These are phyloP conservation scores for Basidiobolus heterosporus DNA, from an alignment of 371 early-diverging fungal species.

Conservation along the genomic window DNA sequence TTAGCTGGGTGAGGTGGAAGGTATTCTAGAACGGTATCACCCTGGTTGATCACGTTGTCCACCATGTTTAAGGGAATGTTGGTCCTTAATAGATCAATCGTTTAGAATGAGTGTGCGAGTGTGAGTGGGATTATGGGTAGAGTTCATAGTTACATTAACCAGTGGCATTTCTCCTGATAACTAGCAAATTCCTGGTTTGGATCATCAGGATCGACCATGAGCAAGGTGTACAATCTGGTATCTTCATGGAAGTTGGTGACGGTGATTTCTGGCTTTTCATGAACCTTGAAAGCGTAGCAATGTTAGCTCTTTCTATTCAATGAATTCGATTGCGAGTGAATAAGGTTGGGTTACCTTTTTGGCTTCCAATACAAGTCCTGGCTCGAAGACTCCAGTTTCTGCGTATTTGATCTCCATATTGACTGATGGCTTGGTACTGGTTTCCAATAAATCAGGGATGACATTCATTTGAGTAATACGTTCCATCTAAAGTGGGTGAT, in stretches of 20 bases:
- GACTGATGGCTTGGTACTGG: constrained; percentile 24
- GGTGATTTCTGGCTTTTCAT: constrained; percentile 31
- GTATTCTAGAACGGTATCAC: constrained; percentile 43
- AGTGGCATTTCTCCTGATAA: constrained; percentile 50
- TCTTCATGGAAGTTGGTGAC: constrained; percentile 50
- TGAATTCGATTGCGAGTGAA: not conserved
- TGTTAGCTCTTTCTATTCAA: too few relatives aligned
- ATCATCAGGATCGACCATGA: constrained; percentile 56
- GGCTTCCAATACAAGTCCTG: constrained; percentile 25
- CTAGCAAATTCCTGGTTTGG: constrained; percentile 36
- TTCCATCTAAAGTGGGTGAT: constrained; percentile 22
- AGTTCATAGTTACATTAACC: constrained; percentile 26
- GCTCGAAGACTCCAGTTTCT: constrained; percentile 35
- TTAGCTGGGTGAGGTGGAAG: constrained; percentile 68
- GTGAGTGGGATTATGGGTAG: not conserved
- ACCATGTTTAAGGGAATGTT: constrained; percentile 46
- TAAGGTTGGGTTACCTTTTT: not conserved
- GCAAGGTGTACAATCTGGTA: constrained; percentile 44
- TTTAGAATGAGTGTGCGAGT: too few relatives aligned
- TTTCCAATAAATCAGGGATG: constrained; percentile 52
- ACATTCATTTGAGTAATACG: constrained; percentile 64
- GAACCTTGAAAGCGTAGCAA: not conserved
- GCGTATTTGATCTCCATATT: constrained; percentile 26
- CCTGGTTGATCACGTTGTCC: constrained; percentile 17
- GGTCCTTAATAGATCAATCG: constrained; percentile 14